Evolutionary conservation across 495 filamentous ascomycete genomes (phyloP), one percentile per base, ranked within the genome.

Genomic region (Staphylotrichum longicolle): DNA sequence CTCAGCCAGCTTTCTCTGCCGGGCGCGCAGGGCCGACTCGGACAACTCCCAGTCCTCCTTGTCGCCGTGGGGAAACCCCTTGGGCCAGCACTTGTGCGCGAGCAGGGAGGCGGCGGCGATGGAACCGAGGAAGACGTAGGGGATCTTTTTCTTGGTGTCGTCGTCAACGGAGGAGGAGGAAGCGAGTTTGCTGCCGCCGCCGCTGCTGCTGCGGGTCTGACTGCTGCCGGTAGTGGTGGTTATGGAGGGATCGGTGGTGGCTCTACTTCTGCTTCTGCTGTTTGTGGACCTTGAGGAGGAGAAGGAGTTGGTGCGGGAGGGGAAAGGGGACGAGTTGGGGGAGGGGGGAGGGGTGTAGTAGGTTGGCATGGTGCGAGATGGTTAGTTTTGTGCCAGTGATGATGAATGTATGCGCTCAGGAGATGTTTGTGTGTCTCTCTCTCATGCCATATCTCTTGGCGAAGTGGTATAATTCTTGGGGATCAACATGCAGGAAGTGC

Each of bases 71-170:
- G 67, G 44, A 51, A 72, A 70, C 10, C 76, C 76, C 52, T 72
- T 74, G 32, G 76, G 76, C 76, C 76, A 77, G 62, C 64, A 72
- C 61, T 72, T 75, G 62, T 76, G 70, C 11, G 71, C 74, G 33
- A 63, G 60, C 57, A 74, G 53, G 6, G 72, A 67, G 14, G 73
- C 72, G 54, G 72, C 74, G 8, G 71, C 73, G 55, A 78, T 58
- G 53, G 66, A 63, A 50, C 74, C 74, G 15, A 78, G 70, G 57
- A 78, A 77, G 40, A 76, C 33, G 35, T 74, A 56, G 10, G 73
- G 72, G 39, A 63, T 58, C 57, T 73, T 75, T 32, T 71, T 48
- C 11, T 49, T n/a, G 33, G 7, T 12, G 57, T 51, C 11, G 41
- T 66, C 48, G 40, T 65, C 66, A 0, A 53, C 51, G 7, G 5